phyloP scores from a whole-genome alignment of 495 filamentous ascomycete genomes.

The Lepraria neglecta region DNA sequence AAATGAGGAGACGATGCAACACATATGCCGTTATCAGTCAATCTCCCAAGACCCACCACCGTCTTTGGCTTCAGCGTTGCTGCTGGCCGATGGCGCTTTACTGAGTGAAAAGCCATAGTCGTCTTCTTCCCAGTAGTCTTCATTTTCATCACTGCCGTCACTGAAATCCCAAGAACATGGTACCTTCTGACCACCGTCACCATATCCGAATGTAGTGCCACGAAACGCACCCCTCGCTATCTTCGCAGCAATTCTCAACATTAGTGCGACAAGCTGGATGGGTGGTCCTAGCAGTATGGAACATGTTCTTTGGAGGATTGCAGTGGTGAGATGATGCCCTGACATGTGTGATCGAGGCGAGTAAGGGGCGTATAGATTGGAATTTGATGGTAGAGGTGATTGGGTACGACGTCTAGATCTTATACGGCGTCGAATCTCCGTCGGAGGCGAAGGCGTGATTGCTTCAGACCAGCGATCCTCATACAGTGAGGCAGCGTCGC shows the following conservation, averaged over 20 bases:
- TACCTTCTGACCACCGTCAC: slow-evolving; percentile 21
- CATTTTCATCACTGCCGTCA: slow-evolving; percentile 23
- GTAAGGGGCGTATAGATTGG: slow-evolving; percentile 54
- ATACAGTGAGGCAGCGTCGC: slow-evolving; percentile 31
- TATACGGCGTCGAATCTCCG: slow-evolving; percentile 47
- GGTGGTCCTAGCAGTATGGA: slow-evolving; percentile 71
- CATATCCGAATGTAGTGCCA: slow-evolving; percentile 22
- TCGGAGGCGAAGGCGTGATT: slow-evolving; percentile 43
- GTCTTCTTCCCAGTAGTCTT: slow-evolving; percentile 25
- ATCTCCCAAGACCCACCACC: slow-evolving; percentile 27
- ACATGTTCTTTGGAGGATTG: slow-evolving; percentile 67
- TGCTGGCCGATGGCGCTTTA: slow-evolving; percentile 26
- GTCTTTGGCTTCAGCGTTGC: slow-evolving; percentile 26
- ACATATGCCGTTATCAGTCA: slow-evolving; percentile 13
- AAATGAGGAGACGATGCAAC: background rate
- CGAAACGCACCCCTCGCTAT: slow-evolving; percentile 52
- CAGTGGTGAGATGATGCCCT: slow-evolving; percentile 53
- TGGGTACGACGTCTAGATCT: slow-evolving; percentile 53
- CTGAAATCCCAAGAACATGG: slow-evolving; percentile 29
- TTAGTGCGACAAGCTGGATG: slow-evolving; percentile 63
- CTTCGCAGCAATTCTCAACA: slow-evolving; percentile 71
- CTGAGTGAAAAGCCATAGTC: slow-evolving; percentile 25
- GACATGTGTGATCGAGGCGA: slow-evolving; percentile 31
- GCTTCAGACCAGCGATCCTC: slow-evolving; percentile 36
- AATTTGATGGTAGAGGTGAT: slow-evolving; percentile 64